Base-by-base conservation (phyloP, 176 grass and related monocot species). In the Musa itinerans region DNA sequence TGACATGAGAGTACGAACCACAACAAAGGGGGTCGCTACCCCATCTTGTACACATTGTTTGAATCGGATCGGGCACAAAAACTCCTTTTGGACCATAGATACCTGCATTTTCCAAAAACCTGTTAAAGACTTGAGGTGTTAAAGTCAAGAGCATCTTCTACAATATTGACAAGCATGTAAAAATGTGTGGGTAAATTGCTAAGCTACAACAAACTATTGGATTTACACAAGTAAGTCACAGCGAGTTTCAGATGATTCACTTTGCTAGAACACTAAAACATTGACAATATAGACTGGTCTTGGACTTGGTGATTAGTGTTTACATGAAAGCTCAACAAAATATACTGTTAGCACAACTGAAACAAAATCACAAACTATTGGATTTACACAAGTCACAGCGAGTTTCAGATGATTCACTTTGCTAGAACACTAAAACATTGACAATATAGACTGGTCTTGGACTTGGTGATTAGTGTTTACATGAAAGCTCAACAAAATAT, bases 31-130 rank as follows among this genome's bases (percentile, higher is more conserved):
- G 88, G 81, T 97, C 94, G 24, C 74, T 74, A 10, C 94, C 94
- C 94, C 94, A 97, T 85, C 90, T 88, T 56, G 94, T 97, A 85
- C 94, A 97, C 80, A 79, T 78, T 11, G 94, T 90, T 83, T 97
- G 79, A 61, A 97, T 76, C 22, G 94, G 94, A 68, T 97, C 88
- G 76, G 94, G 94, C 70, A 97, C 88, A 52, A 54, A 74, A 65
- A 97, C 72, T 54, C 94, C 94, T 86, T 83, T 97, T 79, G 78
- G 83, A 52, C 87, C 86, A 83, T 87, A 97, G 52, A 97, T 97
- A 78, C 88, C 93, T 96, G 82, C 12, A 86, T 75, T 8, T 57
- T 56, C 48, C 74, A 17, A 19, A 21, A 52, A 52, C 11, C 9
- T 20, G 10, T n/a, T 51, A 71, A 21, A n/a, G 2, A 27, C 23